Percentiles rank a stretch among this genome's conserved stretches.
Evolutionary conservation across 2,329 filamentous ascomycete genomes (phyloP).

Genomic region (Cladobotryum protrusum): DNA sequence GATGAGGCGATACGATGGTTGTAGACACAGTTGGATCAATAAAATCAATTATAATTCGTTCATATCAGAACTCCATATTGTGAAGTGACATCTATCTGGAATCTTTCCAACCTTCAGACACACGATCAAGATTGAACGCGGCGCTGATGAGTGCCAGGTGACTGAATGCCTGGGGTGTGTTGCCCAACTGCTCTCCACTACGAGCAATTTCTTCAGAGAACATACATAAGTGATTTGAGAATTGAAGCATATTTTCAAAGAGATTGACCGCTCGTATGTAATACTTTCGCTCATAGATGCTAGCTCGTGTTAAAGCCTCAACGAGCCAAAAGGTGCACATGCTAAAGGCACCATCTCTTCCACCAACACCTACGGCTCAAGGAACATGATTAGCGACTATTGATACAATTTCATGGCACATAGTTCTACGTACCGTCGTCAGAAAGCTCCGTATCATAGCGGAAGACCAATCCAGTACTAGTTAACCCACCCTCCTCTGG

Average conservation of each 20-base stretch:
- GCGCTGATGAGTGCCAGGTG: slow-evolving; percentile 71
- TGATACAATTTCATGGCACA: not conserved
- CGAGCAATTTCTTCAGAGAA: slow-evolving; percentile 74
- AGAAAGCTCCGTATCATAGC: slow-evolving; percentile 63
- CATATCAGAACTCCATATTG: not conserved
- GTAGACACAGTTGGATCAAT: no score
- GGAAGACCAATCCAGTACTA: slow-evolving; percentile 67
- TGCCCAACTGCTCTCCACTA: slow-evolving; percentile 70
- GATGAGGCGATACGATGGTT: no score
- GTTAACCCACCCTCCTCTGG: slow-evolving; percentile 72
- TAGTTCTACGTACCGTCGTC: slow-evolving; percentile 53
- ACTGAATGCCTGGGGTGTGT: slow-evolving; percentile 74
- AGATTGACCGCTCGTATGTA: slow-evolving; percentile 56
- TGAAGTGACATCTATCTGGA: not conserved
- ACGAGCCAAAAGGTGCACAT: slow-evolving; percentile 84
- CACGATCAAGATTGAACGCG: slow-evolving; percentile 66
- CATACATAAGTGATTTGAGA: slow-evolving; percentile 71
- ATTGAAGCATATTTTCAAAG: slow-evolving; percentile 72
- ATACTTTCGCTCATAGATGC: slow-evolving; percentile 59
- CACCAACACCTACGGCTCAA: slow-evolving; percentile 54
- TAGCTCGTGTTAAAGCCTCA: slow-evolving; percentile 66
- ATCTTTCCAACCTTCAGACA: slow-evolving; percentile 19
- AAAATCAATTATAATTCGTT: not conserved
- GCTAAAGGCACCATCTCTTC: slow-evolving; percentile 67
- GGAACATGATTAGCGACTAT: slow-evolving; percentile 5